These are phyloP conservation scores for Juglanconis sp. DNA, from an alignment of 2,329 filamentous ascomycete genomes.

Conservation along the genomic window DNA sequence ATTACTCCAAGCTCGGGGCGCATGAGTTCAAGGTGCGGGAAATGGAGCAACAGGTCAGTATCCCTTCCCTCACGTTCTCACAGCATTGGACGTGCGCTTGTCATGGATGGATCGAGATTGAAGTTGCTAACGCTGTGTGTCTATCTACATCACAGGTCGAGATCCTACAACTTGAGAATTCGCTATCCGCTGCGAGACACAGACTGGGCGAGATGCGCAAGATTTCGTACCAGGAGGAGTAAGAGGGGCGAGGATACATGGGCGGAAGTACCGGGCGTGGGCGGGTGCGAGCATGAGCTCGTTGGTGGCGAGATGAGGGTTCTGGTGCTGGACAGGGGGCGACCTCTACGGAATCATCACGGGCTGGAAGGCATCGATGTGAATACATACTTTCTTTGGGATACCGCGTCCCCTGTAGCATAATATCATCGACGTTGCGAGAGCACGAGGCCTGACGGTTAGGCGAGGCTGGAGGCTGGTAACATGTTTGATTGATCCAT, in stretches of 20 bases:
- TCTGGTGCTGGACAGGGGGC: not conserved
- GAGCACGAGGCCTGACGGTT: too few species aligned
- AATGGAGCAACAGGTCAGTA: constrained; percentile 96
- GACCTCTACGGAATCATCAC: not conserved
- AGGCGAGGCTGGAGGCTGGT: not conserved
- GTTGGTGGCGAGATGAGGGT: not conserved
- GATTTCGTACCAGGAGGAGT: constrained; percentile 86
- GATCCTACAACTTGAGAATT: constrained; percentile 92
- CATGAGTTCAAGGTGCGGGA: constrained; percentile 98
- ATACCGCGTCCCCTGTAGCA: not conserved
- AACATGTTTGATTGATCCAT: not conserved
- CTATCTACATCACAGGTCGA: constrained; percentile 65
- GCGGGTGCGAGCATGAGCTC: not conserved
- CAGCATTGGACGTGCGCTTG: not conserved
- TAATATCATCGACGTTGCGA: not conserved
- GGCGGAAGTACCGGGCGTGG: not conserved
- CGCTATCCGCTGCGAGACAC: constrained; percentile 72
- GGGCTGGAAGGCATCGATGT: not conserved
- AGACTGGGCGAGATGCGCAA: constrained; percentile 96
- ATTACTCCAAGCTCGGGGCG: constrained; percentile 82
- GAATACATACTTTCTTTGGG: not conserved
- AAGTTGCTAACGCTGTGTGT: not conserved
- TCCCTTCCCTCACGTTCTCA: not conserved
- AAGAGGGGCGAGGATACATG: constrained; percentile 18
- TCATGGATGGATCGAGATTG: not conserved